Evolutionary conservation across 2,329 filamentous ascomycete genomes (phyloP), one percentile per base, ranked within the genome.

Genomic region (Fusarium pseudoanthophilum): DNA sequence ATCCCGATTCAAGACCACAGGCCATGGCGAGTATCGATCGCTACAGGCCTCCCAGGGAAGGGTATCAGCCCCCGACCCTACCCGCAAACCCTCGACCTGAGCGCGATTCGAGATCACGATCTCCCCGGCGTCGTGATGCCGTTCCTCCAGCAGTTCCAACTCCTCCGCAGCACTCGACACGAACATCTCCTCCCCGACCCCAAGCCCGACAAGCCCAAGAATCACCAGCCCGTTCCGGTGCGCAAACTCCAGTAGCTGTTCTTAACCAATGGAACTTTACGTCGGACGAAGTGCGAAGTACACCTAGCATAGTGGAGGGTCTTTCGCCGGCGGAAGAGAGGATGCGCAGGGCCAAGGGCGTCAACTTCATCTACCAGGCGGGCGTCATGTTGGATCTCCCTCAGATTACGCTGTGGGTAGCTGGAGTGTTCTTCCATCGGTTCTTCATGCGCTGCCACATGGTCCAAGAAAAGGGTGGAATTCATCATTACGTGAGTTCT

Each of bases 301-400:
- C 94, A 11, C 96, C 96, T 2, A 96, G 94, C 59, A 91, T 97
- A 67, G 83, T 95, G 20, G 93, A 97, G 75, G 95, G 95, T 28
- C 89, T 98, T 80, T 82, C 90, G 14, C 87, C 91, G 7, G 89
- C 91, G 36, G 92, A 96, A 79, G 96, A 98, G 84, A 88, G 94
- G 71, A 88, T 92, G 73, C 88, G 93, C 66, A 90, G 96, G 63
- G 92, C 93, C 69, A 98, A 98, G 82, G 95, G 96, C 52, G 92
- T 98, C 79, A 97, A 97, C 82, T 99, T 99, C 83, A 97, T 99
- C 78, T 92, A 94, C 72, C 95, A 98, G 82, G 94, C 95, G 49
- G 96, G 95, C 73, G 94, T 97, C 75, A 91, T 97, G 85, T 89
- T 98, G 59, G 95, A 97, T 80, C 86, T 98, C 56, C 95, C 95